phyloP scores from a whole-genome alignment of 805 yeast genomes.

The Kuraishia cidri region DNA sequence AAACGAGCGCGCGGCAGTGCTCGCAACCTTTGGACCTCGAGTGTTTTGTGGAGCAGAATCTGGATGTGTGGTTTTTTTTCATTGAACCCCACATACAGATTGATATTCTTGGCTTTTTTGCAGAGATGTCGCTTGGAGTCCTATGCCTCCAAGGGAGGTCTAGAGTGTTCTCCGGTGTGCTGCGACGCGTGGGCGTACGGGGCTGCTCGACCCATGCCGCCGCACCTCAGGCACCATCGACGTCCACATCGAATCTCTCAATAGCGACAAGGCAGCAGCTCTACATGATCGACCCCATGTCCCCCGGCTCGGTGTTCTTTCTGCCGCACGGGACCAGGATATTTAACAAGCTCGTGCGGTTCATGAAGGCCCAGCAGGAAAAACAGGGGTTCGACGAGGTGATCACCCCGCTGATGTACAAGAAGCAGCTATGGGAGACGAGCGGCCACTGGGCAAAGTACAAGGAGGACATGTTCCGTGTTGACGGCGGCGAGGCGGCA shows the following conservation, averaged over 20 bases:
- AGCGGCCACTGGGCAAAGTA: constrained; percentile 97
- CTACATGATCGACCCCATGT: constrained; percentile 67
- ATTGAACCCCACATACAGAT: no score
- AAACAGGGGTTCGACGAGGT: constrained; percentile 87
- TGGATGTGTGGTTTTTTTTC: no score
- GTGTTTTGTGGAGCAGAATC: no score
- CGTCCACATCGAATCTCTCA: constrained; percentile 23
- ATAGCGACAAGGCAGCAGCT: constrained; percentile 64
- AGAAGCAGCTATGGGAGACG: constrained; percentile 74
- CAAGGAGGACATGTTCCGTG: constrained; percentile 89
- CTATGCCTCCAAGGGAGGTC: no score
- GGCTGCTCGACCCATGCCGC: background rate
- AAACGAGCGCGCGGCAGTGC: no score
- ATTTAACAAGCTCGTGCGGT: constrained; percentile 67
- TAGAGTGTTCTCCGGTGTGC: no score
- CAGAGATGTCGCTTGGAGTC: no score
- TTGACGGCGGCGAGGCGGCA: constrained; percentile 35
- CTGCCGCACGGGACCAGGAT: constrained; percentile 88
- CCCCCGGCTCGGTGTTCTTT: constrained; percentile 92
- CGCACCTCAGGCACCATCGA: constrained; percentile 7
- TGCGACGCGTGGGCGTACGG: no score
- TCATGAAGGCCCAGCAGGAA: constrained; percentile 80
- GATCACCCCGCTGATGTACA: constrained; percentile 83
- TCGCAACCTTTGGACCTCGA: no score
- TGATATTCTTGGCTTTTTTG: no score